Evolutionary conservation across 139 green algal species (phyloP), one percentile per base, ranked within the genome.

Genomic region (Chlorella vulgaris): DNA sequence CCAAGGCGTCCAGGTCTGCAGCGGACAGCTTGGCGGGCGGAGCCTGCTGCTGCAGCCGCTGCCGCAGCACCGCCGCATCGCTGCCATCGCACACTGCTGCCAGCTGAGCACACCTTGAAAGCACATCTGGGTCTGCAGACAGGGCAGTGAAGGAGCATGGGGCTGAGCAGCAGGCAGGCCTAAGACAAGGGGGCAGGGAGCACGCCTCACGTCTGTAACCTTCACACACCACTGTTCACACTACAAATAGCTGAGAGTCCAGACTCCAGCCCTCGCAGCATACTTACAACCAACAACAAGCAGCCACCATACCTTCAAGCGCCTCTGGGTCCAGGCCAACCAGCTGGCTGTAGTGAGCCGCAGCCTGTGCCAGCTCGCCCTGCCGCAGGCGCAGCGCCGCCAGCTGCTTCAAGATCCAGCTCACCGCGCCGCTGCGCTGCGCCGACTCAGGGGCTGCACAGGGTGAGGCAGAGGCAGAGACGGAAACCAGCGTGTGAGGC

Each of bases 351-450:
- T 86, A 60, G 31, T 87, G 40, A 26, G 24, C 40, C 1, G 40
- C 75, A 31, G 81, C 78, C 29, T 69, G 36, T 40, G n/a, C 47
- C 22, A 65, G 38, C 47, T 78, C 87, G 10, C 78, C 79, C 0
- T 21, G 8, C 43, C 69, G 65, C 31, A 88, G 50, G 67, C 86
- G 39, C 55, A 95, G 80, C 10, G 74, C 69, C 13, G 91, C 88
- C 77, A 94, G 82, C 18, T 62, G 76, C 51, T 91, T 66, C 43
- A 96, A 82, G 65, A 93, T 94, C 86, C 87, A 83, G 21, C 43
- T 55, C 42, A 76, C 73, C 60, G 67, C 80, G 68, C 21, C 81
- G 29, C 51, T 61, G 13, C 74, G 74, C 74, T 60, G 38, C 55
- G 74, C 10, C 74, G 74, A 58, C 15, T 58, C 43, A 19, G 74